Evolutionary conservation across 345 rosid species (phyloP).

Genomic region (Salix suchowensis): DNA sequence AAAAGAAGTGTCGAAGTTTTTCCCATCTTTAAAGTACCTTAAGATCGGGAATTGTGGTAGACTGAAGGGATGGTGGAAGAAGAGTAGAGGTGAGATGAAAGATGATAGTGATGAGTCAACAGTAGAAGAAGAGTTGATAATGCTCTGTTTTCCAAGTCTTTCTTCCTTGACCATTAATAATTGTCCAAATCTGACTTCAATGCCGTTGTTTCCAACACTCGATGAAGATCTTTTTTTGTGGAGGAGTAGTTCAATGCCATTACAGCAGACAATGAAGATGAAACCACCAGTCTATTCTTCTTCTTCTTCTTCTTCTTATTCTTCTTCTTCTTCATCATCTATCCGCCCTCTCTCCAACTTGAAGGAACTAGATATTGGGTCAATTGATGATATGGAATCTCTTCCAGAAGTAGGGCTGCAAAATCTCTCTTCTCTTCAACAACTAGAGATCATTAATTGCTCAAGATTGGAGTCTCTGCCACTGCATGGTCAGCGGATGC

Average conservation of each 20-base stretch:
- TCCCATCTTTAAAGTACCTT: conserved; percentile 7
- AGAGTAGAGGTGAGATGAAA: too few species aligned
- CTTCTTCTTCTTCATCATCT: background rate
- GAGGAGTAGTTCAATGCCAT: background rate
- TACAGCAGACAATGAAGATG: background rate
- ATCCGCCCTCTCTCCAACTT: background rate
- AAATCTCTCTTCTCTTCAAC: conserved; percentile 3
- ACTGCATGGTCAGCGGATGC: too few species aligned
- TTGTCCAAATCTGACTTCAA: conserved; percentile 2
- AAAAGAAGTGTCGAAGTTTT: background rate
- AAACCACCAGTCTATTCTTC: background rate
- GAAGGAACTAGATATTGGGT: background rate
- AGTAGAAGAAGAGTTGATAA: background rate
- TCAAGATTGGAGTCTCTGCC: background rate
- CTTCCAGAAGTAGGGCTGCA: background rate
- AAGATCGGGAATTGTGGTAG: fast-evolving
- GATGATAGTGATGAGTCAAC: background rate
- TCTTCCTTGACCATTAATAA: fast-evolving
- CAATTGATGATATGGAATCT: background rate
- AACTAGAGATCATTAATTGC: background rate
- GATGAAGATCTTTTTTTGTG: background rate
- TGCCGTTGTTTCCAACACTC: conserved; percentile 14
- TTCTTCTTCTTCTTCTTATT: background rate
- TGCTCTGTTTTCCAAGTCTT: background rate
- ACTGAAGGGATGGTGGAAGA: conserved; percentile 12